phyloP scores from a whole-genome alignment of 148 eudicot genomes.

The Mesembryanthemum crystallinum region DNA sequence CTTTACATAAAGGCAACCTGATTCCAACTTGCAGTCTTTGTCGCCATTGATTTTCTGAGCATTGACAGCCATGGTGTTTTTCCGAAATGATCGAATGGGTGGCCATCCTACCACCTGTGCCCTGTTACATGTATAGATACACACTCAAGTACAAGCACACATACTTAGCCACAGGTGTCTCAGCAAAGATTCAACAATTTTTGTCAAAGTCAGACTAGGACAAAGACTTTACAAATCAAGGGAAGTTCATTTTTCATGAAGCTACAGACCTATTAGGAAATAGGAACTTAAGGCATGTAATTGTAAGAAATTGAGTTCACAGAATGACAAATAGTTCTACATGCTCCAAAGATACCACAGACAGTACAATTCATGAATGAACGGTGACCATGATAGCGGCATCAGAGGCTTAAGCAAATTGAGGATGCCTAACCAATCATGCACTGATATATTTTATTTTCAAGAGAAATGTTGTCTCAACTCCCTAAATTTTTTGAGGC shows the following conservation, averaged over 20 bases:
- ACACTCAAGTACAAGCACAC: background rate
- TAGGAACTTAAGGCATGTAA: background rate
- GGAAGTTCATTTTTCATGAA: background rate
- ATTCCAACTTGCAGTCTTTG: conserved; percentile 33
- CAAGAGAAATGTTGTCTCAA: no score
- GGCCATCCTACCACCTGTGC: conserved; percentile 77
- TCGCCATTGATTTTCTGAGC: conserved; percentile 33
- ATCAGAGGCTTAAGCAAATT: background rate
- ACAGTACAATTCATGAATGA: no score
- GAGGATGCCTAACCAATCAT: no score
- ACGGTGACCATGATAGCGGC: background rate
- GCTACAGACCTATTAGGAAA: background rate
- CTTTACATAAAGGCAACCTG: conserved; percentile 51
- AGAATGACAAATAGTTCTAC: background rate
- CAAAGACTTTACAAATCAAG: background rate
- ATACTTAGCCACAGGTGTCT: background rate
- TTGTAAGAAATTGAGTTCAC: background rate
- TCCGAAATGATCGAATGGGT: conserved; percentile 62
- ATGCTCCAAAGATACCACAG: no score
- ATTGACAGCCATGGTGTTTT: conserved; percentile 49
- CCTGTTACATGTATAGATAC: conserved; percentile 26
- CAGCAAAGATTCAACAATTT: no score
- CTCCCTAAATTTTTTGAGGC: no score
- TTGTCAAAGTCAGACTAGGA: background rate
- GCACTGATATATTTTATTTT: no score